phyloP scores from a whole-genome alignment of 73 alveolate species.

The Tetrahymena elliotti region DNA sequence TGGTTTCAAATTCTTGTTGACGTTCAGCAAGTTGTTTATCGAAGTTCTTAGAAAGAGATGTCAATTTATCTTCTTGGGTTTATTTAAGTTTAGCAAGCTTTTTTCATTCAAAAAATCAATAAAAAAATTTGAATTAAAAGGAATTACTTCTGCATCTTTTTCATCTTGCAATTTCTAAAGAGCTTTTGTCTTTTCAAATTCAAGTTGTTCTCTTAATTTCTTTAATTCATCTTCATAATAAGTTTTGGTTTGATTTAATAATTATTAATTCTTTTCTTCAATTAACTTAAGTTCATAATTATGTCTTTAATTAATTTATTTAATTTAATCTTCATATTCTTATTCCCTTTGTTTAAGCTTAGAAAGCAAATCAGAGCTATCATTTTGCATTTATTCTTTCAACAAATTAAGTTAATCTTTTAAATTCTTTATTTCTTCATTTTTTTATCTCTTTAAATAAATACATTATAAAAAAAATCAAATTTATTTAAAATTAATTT shows the following conservation, averaged over 20 bases:
- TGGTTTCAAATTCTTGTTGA: constrained; percentile 8
- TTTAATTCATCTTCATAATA: constrained; percentile 29
- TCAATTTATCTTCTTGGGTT: not conserved
- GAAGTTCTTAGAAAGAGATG: not conserved
- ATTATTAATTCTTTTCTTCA: constrained; percentile 22
- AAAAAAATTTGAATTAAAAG: not conserved
- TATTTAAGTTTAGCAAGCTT: not conserved
- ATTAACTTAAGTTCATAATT: constrained; percentile 24
- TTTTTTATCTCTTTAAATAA: not conserved
- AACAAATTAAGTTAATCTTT: not conserved
- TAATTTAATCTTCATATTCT: constrained; percentile 26
- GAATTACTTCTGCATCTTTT: constrained; percentile 3
- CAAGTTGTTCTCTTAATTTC: constrained; percentile 21
- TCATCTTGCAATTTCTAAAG: constrained; percentile 16
- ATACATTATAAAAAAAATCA: not conserved
- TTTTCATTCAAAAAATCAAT: not conserved
- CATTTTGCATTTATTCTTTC: not conserved
- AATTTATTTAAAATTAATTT: not conserved
- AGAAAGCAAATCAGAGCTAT: not conserved
- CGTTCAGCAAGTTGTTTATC: not conserved
- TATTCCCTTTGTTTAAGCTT: not conserved
- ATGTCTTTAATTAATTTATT: constrained; percentile 28
- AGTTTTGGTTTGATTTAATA: constrained; percentile 12
- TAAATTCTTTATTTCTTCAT: not conserved
- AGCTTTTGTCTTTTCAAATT: constrained; percentile 1